Evolutionary conservation across 495 filamentous ascomycete species (phyloP).

Genomic region (Trichoderma gamsii): DNA sequence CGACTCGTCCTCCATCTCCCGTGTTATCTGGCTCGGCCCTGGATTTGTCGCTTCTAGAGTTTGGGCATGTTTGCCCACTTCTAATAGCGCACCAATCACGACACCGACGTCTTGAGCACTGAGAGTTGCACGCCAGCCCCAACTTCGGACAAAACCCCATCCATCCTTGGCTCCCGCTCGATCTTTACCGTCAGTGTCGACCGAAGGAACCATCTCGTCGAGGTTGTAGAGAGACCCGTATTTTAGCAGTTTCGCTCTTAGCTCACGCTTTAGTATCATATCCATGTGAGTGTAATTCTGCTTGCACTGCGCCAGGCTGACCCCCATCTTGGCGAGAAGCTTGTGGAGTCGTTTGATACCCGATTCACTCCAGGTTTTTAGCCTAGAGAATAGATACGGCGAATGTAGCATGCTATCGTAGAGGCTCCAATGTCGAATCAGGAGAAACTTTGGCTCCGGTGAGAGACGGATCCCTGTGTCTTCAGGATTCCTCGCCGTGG

Average conservation of each 20-base stretch:
- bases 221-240: constrained; percentile 88
- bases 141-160: constrained; percentile 94
- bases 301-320: constrained; percentile 86
- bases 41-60: constrained; percentile 18
- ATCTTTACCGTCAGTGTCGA: constrained; percentile 52
- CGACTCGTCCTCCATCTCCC: constrained; percentile 37
- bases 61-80: constrained; percentile 63
- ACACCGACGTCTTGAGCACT: constrained; percentile 88
- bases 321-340: constrained; percentile 94
- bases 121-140: constrained; percentile 94
- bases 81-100: constrained; percentile 81
- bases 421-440: constrained; percentile 92
- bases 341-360: constrained; percentile 91
- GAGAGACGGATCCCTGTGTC: constrained; percentile 90
- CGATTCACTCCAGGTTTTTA: constrained; percentile 90
- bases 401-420: constrained; percentile 99
- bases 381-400: constrained; percentile 82
- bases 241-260: constrained; percentile 78
- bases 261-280: constrained; percentile 85
- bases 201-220: constrained; percentile 77
- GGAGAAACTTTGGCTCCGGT: constrained; percentile 87
- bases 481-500: constrained; percentile 77
- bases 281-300: constrained; percentile 98
- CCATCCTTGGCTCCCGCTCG: constrained; percentile 64
- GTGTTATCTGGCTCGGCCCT: constrained; percentile 20